Base-by-base conservation (phyloP, 169 alveolate species). In the Eimeria acervulina region DNA sequence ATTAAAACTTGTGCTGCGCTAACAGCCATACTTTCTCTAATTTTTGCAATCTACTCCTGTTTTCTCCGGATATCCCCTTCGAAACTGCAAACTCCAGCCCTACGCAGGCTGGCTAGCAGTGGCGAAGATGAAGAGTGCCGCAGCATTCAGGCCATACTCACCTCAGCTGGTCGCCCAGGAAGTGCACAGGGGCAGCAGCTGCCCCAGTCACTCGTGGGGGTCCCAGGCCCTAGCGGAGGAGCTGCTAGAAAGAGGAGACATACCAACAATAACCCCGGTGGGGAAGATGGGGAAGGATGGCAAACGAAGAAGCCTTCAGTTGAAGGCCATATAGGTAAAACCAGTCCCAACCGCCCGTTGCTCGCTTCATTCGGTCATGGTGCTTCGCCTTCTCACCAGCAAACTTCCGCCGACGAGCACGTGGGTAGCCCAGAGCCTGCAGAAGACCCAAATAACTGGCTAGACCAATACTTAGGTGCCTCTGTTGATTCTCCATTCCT, bases 21-120 rank as follows among this genome's bases (percentile, higher is more conserved):
- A 6, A n/a, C 44, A 68, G 44, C 78, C n/a, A 33, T 63, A 5
- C 78, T 68, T 2, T 68, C 12, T 31, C 12, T 68, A 10, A 4
- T 68, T 44, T 31, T 68, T 15, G 23, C 19, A n/a, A 4, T 68
- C 78, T 31, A 68, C 44, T 31, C 44, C 26, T 68, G 78, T 13
- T 44, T 68, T 10, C 44, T 68, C 26, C 44, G 44, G 12, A 68
- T 5, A 13, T 21, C 44, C 78, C 44, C 6, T 8, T 10, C 3
- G 23, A 68, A 68, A 26, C 78, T 44, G 31, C 78, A 68, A 26
- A 8, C 0, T 68, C 26, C 78, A 31, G 44, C 26, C 78, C 10
- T n/a, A 68, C 40, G 78, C 26, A 42, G 78, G 78, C 78, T 68
- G 13, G 78, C 78, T 31, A 31, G 44, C 78, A 68, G 78, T 13